Conservation (phyloP, 371 early-diverging fungal species). For the Apophysomyces elegans region DNA sequence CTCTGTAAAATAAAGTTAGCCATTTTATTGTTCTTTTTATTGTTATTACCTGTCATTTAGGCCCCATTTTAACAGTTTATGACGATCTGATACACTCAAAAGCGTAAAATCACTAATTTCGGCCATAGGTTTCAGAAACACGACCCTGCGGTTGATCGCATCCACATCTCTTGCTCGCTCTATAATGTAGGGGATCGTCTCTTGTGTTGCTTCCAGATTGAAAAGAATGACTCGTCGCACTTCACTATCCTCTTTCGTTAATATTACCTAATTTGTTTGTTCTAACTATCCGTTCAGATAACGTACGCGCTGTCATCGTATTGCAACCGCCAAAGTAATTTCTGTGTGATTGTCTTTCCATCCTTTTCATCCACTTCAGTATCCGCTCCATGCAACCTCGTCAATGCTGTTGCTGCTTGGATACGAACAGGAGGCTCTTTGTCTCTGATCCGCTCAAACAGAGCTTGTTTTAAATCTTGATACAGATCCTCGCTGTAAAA, state of each 20-base stretch:
- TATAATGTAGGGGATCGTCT: conserved; percentile 72
- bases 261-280: background rate
- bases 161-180: conserved; percentile 82
- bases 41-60: conserved; percentile 66
- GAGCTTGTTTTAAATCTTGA: conserved; percentile 61
- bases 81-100: conserved; percentile 72
- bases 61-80: conserved; percentile 74
- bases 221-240: conserved; percentile 84
- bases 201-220: conserved; percentile 67
- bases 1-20: conserved; percentile 47
- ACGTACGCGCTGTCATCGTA: conserved; percentile 80
- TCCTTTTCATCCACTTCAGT: conserved; percentile 59
- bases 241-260: conserved; percentile 42
- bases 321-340: conserved; percentile 66
- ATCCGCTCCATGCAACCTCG: conserved; percentile 74
- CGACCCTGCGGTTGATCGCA: conserved; percentile 63
- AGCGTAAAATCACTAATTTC: conserved; percentile 70
- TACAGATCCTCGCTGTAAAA: conserved; percentile 74
- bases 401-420: conserved; percentile 80
- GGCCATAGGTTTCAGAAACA: conserved; percentile 71
- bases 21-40: background rate
- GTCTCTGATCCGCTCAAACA: conserved; percentile 77
- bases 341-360: conserved; percentile 64
- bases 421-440: conserved; percentile 83
- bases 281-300: background rate